phyloP scores from a whole-genome alignment of 768 basidiomycete species.

The Mycena belliarum region DNA sequence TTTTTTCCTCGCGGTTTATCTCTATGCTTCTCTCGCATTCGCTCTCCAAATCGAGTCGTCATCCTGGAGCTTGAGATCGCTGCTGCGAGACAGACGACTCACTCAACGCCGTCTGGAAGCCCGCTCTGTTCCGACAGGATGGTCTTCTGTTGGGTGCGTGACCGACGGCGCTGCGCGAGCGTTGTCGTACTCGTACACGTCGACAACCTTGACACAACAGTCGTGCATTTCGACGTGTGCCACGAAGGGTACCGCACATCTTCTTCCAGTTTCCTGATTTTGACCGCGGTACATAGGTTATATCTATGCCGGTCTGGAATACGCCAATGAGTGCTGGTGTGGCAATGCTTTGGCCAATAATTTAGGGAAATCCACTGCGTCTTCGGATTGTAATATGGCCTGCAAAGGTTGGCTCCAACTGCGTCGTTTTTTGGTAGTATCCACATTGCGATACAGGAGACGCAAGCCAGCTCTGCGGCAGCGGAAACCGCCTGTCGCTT shows the following conservation, averaged over 20 bases:
- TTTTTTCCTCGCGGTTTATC: not conserved
- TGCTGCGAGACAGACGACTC: not conserved
- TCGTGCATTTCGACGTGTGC: slow-evolving; percentile 6
- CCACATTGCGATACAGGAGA: not conserved
- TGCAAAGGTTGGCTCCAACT: not conserved
- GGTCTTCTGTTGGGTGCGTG: slow-evolving; percentile 4
- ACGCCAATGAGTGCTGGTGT: slow-evolving; percentile 4
- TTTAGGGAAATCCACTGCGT: not conserved
- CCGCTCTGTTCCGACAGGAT: slow-evolving; percentile 4
- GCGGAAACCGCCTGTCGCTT: not conserved
- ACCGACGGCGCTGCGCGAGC: slow-evolving; percentile 7
- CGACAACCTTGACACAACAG: slow-evolving; percentile 5
- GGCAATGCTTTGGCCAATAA: slow-evolving; percentile 6
- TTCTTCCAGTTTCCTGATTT: not conserved
- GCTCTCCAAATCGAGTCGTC: slow-evolving; percentile 4
- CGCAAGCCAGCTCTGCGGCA: not conserved
- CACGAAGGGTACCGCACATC: not conserved
- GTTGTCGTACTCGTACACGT: slow-evolving; percentile 3
- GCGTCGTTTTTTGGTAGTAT: no score
- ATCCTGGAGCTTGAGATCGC: not conserved
- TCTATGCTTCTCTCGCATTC: not conserved
- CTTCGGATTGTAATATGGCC: slow-evolving; percentile 3
- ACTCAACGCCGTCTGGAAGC: not conserved
- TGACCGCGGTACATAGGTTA: not conserved
- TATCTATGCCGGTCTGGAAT: not conserved